A percentile compares a stretch with the other conserved stretches of the same genome.
These are phyloP conservation scores for Boletales sp. DNA, from an alignment of 768 basidiomycete species.

Conservation along the genomic window DNA sequence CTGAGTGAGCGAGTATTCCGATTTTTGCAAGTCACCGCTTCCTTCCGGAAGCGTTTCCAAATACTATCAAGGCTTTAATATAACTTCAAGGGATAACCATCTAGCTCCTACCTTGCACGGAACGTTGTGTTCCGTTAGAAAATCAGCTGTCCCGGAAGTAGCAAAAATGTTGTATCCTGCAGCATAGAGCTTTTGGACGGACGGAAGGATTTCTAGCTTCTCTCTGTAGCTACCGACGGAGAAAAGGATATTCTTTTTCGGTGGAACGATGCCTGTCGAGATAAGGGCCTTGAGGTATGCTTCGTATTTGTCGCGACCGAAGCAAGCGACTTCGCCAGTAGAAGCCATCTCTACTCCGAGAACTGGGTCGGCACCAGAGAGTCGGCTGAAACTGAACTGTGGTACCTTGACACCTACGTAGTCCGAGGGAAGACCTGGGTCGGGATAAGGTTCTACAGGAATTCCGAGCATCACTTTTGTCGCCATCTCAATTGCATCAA, in stretches of 20 bases:
- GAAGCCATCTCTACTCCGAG: constrained; percentile 99
- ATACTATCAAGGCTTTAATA: constrained; percentile 49
- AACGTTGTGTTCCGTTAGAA: constrained; percentile 94
- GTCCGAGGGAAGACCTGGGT: constrained; percentile 78
- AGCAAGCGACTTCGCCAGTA: constrained; percentile 98
- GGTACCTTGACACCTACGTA: constrained; percentile 99
- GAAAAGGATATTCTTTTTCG: constrained; percentile 97
- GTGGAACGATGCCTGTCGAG: constrained; percentile 90
- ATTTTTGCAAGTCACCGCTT: constrained; percentile 78
- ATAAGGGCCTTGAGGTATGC: constrained; percentile 97
- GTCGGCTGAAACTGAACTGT: constrained; percentile 97
- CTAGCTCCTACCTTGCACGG: constrained; percentile 75
- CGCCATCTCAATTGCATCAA: constrained; percentile 98
- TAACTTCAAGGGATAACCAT: background rate
- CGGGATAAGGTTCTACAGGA: constrained; percentile 88
- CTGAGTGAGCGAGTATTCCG: constrained; percentile 95
- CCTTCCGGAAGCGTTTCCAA: constrained; percentile 82
- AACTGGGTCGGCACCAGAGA: constrained; percentile 96
- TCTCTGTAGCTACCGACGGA: constrained; percentile 97
- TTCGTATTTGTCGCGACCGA: constrained; percentile 96
- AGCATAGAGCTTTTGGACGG: constrained; percentile 89
- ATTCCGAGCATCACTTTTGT: constrained; percentile 97
- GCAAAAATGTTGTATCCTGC: constrained; percentile 97
- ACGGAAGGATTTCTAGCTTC: constrained; percentile 93
- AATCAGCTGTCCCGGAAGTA: constrained; percentile 95